A percentile compares a stretch with the other conserved stretches of the same genome.
Evolutionary conservation across 2,329 filamentous ascomycete species (phyloP).

Genomic region (Colletotrichum horii): DNA sequence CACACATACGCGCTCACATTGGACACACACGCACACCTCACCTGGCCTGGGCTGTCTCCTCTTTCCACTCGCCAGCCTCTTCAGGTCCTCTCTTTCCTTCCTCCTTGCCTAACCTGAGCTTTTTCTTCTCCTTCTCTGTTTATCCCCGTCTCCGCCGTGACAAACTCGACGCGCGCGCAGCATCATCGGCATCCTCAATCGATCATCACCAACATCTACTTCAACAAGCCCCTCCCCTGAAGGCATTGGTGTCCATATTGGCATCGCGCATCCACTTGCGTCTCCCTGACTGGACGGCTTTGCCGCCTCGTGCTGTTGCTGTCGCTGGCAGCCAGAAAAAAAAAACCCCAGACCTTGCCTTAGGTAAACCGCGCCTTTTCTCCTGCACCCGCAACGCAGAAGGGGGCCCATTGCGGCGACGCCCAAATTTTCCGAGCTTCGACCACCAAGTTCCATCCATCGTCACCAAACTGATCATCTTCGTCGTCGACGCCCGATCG

Average conservation of each 20-base stretch:
- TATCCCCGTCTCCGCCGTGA: conserved; percentile 12
- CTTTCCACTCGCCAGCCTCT: conserved; percentile 21
- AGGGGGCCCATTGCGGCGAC: conserved; percentile 11
- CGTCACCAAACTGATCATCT: not conserved
- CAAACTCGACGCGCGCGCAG: conserved; percentile 17
- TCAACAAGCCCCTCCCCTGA: not conserved
- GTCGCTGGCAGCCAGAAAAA: not conserved
- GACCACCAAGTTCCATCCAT: not conserved
- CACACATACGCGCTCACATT: not conserved
- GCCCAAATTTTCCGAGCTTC: conserved; percentile 13
- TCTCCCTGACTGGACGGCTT: conserved; percentile 17
- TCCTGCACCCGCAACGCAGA: conserved; percentile 2
- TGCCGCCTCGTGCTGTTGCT: conserved; percentile 7
- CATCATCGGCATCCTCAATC: not conserved
- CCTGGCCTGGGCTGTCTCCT: conserved; percentile 7
- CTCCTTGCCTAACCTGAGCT: conserved; percentile 12
- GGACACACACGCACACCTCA: not conserved
- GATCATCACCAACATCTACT: not conserved
- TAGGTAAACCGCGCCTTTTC: conserved; percentile 12
- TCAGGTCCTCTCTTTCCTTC: conserved; percentile 14
- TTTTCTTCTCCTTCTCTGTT: conserved; percentile 13
- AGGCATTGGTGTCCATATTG: conserved; percentile 4
- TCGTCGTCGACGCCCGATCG: not conserved
- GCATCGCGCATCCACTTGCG: conserved; percentile 6
- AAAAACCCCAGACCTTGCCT: conserved; percentile 6